Base-by-base conservation (phyloP, 2,329 filamentous ascomycete genomes). In the Mycosphaerella arachidis region DNA sequence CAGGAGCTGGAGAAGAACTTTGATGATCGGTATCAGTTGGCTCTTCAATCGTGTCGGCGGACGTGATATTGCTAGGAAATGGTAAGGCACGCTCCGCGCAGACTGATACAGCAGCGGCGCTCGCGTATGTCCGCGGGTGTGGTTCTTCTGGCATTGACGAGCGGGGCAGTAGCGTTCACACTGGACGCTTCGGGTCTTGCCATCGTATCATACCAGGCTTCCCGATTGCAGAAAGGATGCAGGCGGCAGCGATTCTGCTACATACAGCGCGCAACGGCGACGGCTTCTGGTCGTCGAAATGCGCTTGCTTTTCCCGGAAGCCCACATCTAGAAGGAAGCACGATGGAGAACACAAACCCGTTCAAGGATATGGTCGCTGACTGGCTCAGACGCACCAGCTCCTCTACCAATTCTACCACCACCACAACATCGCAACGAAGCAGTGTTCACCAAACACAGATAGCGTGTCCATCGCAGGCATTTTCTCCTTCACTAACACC, bases 11-110 rank as follows among this genome's bases (percentile, higher is more conserved):
- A 62, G 71, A 24, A 54, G 68, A 33, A 71, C 65, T 58, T 29
- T 69, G 7, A 71, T 71, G 69, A 72, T 73, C 43, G 63, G 62
- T 8, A 67, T 71, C 20, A 71, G 65, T 56, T 72, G 70, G 69
- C n/a, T 67, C 61, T 70, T 63, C 63, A 66, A 60, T 66, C 66
- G 65, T 53, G 59, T 68, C 8, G 66, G 67, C 7, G 70, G 69
- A 9, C 66, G 70, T 31, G 70, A 71, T 63, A 71, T 71, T 52
- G 69, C 70, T 20, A 66, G 69, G 56, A 69, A 64, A 58, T 71
- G 63, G 65, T 64, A 55, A 55, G 24, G 31, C 37, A 27, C 18
- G 40, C 13, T 31, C 33, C 40, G n/a, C 40, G 31, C 12, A 12
- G 31, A 46, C 20, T 2, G 7, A 29, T 12, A 29, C 24, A 29